phyloP scores from a whole-genome alignment of 495 filamentous ascomycete species.

The Schizothecium vesticola region DNA sequence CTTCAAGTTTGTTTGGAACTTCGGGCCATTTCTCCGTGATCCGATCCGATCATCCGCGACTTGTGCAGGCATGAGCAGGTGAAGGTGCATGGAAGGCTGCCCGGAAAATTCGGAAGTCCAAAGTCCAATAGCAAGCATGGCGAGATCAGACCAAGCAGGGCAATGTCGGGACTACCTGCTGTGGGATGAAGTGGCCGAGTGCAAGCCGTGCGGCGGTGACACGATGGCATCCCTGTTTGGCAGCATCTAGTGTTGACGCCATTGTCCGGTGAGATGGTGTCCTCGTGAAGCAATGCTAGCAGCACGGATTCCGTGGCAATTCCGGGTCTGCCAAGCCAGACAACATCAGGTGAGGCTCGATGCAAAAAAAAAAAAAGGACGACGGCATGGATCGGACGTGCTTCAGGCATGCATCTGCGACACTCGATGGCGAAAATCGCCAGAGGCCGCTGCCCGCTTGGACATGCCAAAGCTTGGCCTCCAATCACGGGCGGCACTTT shows the following conservation, averaged over 20 bases:
- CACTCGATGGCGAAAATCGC: neutral
- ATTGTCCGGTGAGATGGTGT: neutral
- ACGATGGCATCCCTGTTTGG: neutral
- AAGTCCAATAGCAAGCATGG: neutral
- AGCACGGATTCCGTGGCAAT: neutral
- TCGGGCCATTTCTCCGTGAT: slow-evolving; percentile 4
- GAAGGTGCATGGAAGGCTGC: slow-evolving; percentile 10
- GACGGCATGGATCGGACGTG: slow-evolving; percentile 12
- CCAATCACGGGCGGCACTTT: slow-evolving; percentile 4
- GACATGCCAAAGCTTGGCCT: neutral
- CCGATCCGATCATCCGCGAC: neutral
- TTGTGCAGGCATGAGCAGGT: neutral
- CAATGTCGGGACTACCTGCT: neutral
- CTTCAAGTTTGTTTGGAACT: neutral
- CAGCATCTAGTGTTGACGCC: neutral
- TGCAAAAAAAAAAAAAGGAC: neutral
- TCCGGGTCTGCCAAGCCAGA: neutral
- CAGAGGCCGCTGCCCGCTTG: neutral
- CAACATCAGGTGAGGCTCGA: slow-evolving; percentile 8
- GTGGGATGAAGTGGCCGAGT: neutral
- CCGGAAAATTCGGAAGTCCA: neutral
- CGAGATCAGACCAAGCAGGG: slow-evolving; percentile 9
- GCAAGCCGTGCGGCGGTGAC: neutral
- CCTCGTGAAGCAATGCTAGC: neutral
- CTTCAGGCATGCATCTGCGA: slow-evolving; percentile 8